Conservation (phyloP, 352 stramenopile genomes). For the Globisporangium uncinulatum region DNA sequence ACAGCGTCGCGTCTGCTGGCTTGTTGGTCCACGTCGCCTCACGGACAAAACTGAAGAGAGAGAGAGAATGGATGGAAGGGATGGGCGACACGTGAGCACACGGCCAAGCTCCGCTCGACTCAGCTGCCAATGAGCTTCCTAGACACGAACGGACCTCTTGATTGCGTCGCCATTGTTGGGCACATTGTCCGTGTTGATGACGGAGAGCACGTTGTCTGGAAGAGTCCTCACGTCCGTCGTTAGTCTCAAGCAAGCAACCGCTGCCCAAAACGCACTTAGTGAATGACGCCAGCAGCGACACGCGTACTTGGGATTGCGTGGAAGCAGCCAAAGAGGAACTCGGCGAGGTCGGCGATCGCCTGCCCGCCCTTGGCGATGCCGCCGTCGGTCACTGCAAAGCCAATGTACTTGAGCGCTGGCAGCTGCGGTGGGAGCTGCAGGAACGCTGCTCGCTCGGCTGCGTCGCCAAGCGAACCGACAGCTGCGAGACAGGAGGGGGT, state of each 20-base stretch:
- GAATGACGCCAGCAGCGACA: constrained; percentile 1
- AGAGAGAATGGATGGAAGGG: neutral
- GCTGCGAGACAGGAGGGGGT: constrained; percentile 2
- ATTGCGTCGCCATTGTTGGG: constrained; percentile 60
- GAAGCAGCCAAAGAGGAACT: constrained; percentile 43
- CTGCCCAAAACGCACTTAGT: too few species aligned
- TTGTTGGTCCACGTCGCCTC: constrained; percentile 21
- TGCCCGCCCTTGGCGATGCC: constrained; percentile 19
- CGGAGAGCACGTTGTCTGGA: constrained; percentile 39
- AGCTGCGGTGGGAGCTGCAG: constrained; percentile 23
- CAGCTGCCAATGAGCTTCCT: too few species aligned
- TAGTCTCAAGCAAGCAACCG: too few species aligned
- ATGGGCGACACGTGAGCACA: too few species aligned
- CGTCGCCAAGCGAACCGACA: constrained; percentile 21
- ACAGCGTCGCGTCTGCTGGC: constrained; percentile 15
- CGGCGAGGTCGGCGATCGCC: constrained; percentile 42
- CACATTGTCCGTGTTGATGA: constrained; percentile 84
- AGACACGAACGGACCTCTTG: constrained; percentile 11
- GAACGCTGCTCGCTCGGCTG: constrained; percentile 19
- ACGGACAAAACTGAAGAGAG: constrained; percentile 19
- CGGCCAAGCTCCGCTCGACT: too few species aligned
- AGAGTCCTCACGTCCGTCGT: neutral
- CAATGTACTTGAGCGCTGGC: constrained; percentile 24
- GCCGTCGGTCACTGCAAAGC: constrained; percentile 38
- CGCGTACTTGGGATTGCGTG: constrained; percentile 23